phyloP scores from a whole-genome alignment of 306 rosid species.

The Corylus americana region DNA sequence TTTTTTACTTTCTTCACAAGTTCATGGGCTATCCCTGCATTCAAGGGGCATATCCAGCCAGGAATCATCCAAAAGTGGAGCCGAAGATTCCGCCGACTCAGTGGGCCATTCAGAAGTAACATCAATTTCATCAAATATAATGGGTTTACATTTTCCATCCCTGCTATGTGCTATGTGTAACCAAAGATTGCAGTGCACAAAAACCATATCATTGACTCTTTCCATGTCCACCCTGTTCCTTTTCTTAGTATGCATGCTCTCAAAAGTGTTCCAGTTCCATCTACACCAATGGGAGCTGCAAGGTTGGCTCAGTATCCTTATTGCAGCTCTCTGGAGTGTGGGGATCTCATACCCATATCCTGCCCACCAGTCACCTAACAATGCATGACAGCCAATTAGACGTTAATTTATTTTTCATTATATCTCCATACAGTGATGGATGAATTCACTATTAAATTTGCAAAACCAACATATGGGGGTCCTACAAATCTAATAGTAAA shows the following conservation, averaged over 20 bases:
- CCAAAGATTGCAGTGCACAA: slow-evolving; percentile 76
- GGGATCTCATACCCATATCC: slow-evolving; percentile 75
- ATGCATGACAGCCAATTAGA: slow-evolving; percentile 19
- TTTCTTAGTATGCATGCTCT: slow-evolving; percentile 48
- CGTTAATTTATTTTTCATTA: neutral
- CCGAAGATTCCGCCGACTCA: slow-evolving; percentile 51
- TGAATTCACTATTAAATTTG: too few relatives aligned
- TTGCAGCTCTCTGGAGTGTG: slow-evolving; percentile 60
- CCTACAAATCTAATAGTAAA: too few relatives aligned
- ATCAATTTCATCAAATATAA: slow-evolving; percentile 59
- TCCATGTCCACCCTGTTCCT: slow-evolving; percentile 44
- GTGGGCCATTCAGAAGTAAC: slow-evolving; percentile 65
- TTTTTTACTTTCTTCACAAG: neutral
- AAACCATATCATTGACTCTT: slow-evolving; percentile 56
- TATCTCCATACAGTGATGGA: too few relatives aligned
- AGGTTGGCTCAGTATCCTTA: slow-evolving; percentile 66
- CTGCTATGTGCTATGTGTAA: slow-evolving; percentile 32
- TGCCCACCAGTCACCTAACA: slow-evolving; percentile 76
- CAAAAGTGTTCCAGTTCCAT: slow-evolving; percentile 67
- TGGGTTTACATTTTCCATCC: slow-evolving; percentile 46
- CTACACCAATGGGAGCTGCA: slow-evolving; percentile 69
- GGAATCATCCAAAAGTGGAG: slow-evolving; percentile 62
- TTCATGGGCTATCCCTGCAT: slow-evolving; percentile 39
- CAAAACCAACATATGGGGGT: too few relatives aligned
- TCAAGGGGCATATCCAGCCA: slow-evolving; percentile 61